Conservation (phyloP, 1,139 yeast species). For the Sugiyamaella novakii region DNA sequence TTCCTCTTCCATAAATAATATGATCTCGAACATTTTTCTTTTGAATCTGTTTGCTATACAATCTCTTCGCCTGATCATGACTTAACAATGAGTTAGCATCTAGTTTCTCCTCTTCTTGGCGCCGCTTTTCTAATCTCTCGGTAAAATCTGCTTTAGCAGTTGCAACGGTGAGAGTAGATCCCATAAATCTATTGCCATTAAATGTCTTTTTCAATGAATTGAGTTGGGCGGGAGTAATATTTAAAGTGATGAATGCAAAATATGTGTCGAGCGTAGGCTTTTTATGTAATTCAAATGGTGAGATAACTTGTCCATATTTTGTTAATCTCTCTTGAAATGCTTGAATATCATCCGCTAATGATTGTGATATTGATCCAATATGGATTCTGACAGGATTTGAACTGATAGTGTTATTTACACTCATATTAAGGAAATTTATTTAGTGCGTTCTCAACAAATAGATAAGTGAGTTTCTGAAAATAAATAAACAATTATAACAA, state of each 20-base stretch:
- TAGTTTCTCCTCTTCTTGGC: slow-evolving; percentile 39
- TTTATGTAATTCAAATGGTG: slow-evolving; percentile 52
- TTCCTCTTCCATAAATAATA: slow-evolving; percentile 62
- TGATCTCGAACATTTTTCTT: slow-evolving; percentile 48
- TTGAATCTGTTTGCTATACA: slow-evolving; percentile 39
- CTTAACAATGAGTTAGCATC: slow-evolving; percentile 41
- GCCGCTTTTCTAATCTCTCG: slow-evolving; percentile 51
- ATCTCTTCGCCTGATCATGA: slow-evolving; percentile 48
- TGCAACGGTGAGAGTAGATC: slow-evolving; percentile 61
- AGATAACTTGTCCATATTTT: slow-evolving; percentile 52
- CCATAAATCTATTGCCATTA: slow-evolving; percentile 75
- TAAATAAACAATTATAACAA: too few species aligned
- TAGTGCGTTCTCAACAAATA: too few species aligned
- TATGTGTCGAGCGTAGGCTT: slow-evolving; percentile 54
- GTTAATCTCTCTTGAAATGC: slow-evolving; percentile 52
- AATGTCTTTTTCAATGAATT: slow-evolving; percentile 56
- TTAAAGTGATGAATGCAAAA: slow-evolving; percentile 70
- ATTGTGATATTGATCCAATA: slow-evolving; percentile 66
- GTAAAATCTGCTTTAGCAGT: slow-evolving; percentile 51
- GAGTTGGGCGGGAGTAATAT: slow-evolving; percentile 50
- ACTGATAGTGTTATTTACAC: background rate
- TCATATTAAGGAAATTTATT: too few species aligned
- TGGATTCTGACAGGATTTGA: slow-evolving; percentile 50
- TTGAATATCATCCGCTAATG: slow-evolving; percentile 49
- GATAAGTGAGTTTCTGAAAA: too few species aligned